Percentiles rank a stretch among this genome's conserved stretches.
These are phyloP conservation scores for Phytophthora chlamydospora DNA, from an alignment of 352 stramenopile species.

Conservation along the genomic window DNA sequence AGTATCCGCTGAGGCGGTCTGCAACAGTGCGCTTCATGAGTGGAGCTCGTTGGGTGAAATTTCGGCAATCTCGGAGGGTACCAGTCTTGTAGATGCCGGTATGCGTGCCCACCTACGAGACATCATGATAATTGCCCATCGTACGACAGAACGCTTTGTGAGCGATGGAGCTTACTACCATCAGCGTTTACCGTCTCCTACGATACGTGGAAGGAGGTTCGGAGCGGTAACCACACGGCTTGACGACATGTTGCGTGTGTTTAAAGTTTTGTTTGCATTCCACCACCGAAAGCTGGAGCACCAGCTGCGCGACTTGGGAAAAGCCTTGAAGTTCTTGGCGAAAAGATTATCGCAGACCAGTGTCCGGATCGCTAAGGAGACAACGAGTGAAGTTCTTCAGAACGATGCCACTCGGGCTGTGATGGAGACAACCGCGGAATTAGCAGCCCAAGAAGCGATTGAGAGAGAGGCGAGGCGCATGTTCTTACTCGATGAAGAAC, in stretches of 20 bases:
- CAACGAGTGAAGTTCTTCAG: slow-evolving; percentile 44
- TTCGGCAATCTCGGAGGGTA: background rate
- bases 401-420: slow-evolving; percentile 42
- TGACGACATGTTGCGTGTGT: slow-evolving; percentile 53
- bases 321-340: slow-evolving; percentile 33
- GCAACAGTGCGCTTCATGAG: slow-evolving; percentile 35
- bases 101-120: slow-evolving; percentile 21
- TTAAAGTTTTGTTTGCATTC: slow-evolving; percentile 53
- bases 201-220: slow-evolving; percentile 28
- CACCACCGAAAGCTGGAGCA: slow-evolving; percentile 45
- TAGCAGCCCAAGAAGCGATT: slow-evolving; percentile 41
- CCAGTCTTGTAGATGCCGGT: slow-evolving; percentile 3
- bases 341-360: slow-evolving; percentile 34
- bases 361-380: slow-evolving; percentile 39
- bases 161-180: background rate
- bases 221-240: slow-evolving; percentile 39
- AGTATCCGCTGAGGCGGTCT: slow-evolving; percentile 45
- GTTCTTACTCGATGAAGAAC: slow-evolving; percentile 68
- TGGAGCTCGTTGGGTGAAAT: slow-evolving; percentile 21
- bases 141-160: slow-evolving; percentile 19
- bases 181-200: slow-evolving; percentile 5
- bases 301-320: slow-evolving; percentile 10
- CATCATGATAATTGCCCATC: slow-evolving; percentile 27
- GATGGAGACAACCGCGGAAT: slow-evolving; percentile 22
- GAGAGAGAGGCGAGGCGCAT: slow-evolving; percentile 51